Evolutionary conservation across 768 basidiomycete species (phyloP).

Genomic region (Tricholoma hemisulphureum): DNA sequence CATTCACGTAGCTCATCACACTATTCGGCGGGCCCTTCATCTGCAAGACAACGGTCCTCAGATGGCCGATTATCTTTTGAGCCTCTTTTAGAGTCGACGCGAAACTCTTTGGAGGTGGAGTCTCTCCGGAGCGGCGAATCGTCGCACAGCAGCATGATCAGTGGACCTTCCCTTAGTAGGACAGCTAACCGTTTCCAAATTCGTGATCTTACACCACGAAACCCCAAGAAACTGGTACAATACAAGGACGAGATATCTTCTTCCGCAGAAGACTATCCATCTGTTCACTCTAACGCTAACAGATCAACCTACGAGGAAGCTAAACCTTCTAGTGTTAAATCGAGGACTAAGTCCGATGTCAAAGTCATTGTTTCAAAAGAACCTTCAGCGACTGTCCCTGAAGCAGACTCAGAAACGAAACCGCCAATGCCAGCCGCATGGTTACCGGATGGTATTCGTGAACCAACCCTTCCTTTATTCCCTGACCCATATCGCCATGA

Average conservation of each 20-base stretch:
- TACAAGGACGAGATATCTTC: neutral
- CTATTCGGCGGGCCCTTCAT: conserved; percentile 39
- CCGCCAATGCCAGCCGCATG: conserved; percentile 7
- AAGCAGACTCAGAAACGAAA: conserved; percentile 7
- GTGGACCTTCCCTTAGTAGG: conserved; percentile 28
- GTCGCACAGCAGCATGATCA: conserved; percentile 40
- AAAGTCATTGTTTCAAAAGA: conserved; percentile 10
- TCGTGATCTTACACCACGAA: conserved; percentile 2
- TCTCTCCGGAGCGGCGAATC: conserved; percentile 47
- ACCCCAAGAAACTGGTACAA: neutral
- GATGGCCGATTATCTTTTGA: conserved; percentile 61
- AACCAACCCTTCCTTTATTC: neutral
- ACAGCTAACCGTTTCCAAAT: neutral
- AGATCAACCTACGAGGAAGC: neutral
- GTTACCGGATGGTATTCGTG: neutral
- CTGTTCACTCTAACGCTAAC: conserved; percentile 7
- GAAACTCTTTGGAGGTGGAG: conserved; percentile 45
- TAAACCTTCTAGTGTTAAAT: neutral
- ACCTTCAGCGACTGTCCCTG: conserved; percentile 1
- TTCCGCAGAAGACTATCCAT: conserved; percentile 1
- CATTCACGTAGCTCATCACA: conserved; percentile 35
- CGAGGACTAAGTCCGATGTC: conserved; percentile 3
- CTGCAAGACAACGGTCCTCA: conserved; percentile 36
- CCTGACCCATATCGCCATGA: conserved; percentile 34
- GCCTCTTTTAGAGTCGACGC: conserved; percentile 47